Evolutionary conservation across 2,329 filamentous ascomycete species (phyloP).

Genomic region (Colletotrichum navitas): DNA sequence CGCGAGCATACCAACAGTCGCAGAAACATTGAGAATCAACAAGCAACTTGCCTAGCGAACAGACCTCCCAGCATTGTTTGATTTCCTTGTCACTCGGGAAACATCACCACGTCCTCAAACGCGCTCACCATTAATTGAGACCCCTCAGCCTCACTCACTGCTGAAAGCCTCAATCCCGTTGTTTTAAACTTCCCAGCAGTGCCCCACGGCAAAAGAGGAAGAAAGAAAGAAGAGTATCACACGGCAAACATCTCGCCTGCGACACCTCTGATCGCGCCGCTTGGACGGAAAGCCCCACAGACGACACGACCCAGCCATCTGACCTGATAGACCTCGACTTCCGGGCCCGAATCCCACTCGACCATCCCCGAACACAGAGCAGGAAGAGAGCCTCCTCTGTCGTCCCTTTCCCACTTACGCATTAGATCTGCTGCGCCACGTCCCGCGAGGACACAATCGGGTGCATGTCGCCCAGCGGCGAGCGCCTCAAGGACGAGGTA

Average conservation of each 20-base stretch:
- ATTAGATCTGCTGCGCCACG: constrained; percentile 23
- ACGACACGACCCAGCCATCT: constrained; percentile 29
- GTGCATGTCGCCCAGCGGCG: constrained; percentile 54
- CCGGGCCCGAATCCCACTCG: constrained; percentile 35
- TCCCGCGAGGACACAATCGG: constrained; percentile 44
- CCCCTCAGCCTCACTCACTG: constrained; percentile 40
- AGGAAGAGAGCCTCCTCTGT: constrained; percentile 13
- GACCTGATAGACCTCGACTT: constrained; percentile 30
- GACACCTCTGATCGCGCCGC: constrained; percentile 33
- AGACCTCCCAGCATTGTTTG: constrained; percentile 24
- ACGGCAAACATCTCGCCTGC: constrained; percentile 19
- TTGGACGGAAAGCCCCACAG: constrained; percentile 33
- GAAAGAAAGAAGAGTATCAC: neutral
- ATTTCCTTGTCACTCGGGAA: constrained; percentile 9
- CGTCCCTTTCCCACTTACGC: constrained; percentile 7
- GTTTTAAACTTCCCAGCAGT: constrained; percentile 34
- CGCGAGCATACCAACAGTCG: neutral
- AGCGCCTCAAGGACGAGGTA: constrained; percentile 71
- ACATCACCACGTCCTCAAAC: constrained; percentile 25
- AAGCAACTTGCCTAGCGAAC: constrained; percentile 13
- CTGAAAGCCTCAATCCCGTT: constrained; percentile 10
- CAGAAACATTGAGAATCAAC: constrained; percentile 15
- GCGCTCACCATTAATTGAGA: constrained; percentile 32
- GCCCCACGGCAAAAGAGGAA: constrained; percentile 18
- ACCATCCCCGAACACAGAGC: constrained; percentile 24